Conservation (phyloP, 495 filamentous ascomycete genomes). For the Usnea hakonensis region DNA sequence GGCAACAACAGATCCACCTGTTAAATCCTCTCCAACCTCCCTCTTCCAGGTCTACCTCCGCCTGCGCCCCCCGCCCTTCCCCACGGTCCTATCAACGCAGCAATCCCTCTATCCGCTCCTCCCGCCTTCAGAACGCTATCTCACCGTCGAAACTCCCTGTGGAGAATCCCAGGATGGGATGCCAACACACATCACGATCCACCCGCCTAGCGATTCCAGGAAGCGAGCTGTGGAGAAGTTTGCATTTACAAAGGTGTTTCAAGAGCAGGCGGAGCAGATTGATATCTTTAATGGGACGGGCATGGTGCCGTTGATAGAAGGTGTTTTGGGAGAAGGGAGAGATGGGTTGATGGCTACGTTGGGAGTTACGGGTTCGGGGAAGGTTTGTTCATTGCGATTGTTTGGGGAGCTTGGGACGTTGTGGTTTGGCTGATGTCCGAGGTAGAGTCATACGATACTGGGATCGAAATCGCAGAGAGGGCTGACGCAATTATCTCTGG, state of each 20-base stretch:
- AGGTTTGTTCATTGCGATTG: slow-evolving; percentile 47
- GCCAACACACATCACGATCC: slow-evolving; percentile 79
- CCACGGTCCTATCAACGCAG: slow-evolving; percentile 26
- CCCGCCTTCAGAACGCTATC: slow-evolving; percentile 56
- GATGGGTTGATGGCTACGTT: slow-evolving; percentile 89
- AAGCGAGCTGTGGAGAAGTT: slow-evolving; percentile 88
- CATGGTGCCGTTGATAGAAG: slow-evolving; percentile 65
- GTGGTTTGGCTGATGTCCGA: slow-evolving; percentile 22
- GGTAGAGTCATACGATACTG: slow-evolving; percentile 90
- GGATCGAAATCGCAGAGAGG: slow-evolving; percentile 81
- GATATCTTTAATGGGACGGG: slow-evolving; percentile 82
- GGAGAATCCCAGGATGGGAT: slow-evolving; percentile 34
- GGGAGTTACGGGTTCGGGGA: slow-evolving; percentile 92
- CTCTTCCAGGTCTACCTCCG: slow-evolving; percentile 92
- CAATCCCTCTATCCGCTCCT: slow-evolving; percentile 27
- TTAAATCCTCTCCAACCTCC: slow-evolving; percentile 45
- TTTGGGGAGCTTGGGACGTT: not conserved
- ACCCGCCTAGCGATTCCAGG: slow-evolving; percentile 69
- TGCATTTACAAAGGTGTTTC: slow-evolving; percentile 87
- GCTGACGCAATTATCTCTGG: slow-evolving; percentile 83
- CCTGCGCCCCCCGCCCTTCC: slow-evolving; percentile 60
- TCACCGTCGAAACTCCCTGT: slow-evolving; percentile 61
- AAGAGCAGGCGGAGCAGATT: slow-evolving; percentile 73
- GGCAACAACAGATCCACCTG: slow-evolving; percentile 29
- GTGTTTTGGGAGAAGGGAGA: slow-evolving; percentile 69